A percentile compares a stretch with the other conserved stretches of the same genome.
Evolutionary conservation across 192 early-diverging fungal species (phyloP).

Genomic region (Bifiguratus adelaidae): DNA sequence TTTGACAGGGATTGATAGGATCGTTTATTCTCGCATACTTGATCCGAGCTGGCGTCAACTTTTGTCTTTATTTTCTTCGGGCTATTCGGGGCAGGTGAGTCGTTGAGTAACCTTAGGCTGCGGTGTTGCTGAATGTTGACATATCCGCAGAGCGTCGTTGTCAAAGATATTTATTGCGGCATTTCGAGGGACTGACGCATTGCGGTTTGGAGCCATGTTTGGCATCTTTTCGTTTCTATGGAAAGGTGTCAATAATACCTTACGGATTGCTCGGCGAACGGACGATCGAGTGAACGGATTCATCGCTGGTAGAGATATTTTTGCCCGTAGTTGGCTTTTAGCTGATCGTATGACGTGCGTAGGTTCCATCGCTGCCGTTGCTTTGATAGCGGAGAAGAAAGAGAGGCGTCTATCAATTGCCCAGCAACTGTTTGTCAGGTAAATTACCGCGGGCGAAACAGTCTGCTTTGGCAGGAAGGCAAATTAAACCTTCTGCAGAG

Average conservation of each 20-base stretch:
- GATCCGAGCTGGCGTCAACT: conserved; percentile 40
- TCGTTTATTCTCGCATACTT: conserved; percentile 40
- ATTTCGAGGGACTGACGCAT: conserved; percentile 42
- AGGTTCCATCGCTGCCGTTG: conserved; percentile 39
- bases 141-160: conserved; percentile 22
- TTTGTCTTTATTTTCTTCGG: conserved; percentile 33
- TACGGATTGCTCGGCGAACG: conserved; percentile 34
- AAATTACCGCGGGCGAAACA: background rate
- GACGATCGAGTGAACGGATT: conserved; percentile 45
- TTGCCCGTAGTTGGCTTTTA: background rate
- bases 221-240: conserved; percentile 66
- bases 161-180: conserved; percentile 25
- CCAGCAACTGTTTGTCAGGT: conserved; percentile 49
- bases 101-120: background rate
- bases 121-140: background rate
- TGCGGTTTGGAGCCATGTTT: conserved; percentile 67
- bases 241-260: conserved; percentile 58
- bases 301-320: conserved; percentile 24
- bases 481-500: conserved; percentile 12
- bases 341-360: background rate
- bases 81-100: conserved; percentile 26
- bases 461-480: background rate
- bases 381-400: conserved; percentile 39
- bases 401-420: conserved; percentile 41
- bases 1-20: conserved; percentile 5